phyloP scores from a whole-genome alignment of 2,329 filamentous ascomycete genomes.

The Chalaropsis thielavioides region DNA sequence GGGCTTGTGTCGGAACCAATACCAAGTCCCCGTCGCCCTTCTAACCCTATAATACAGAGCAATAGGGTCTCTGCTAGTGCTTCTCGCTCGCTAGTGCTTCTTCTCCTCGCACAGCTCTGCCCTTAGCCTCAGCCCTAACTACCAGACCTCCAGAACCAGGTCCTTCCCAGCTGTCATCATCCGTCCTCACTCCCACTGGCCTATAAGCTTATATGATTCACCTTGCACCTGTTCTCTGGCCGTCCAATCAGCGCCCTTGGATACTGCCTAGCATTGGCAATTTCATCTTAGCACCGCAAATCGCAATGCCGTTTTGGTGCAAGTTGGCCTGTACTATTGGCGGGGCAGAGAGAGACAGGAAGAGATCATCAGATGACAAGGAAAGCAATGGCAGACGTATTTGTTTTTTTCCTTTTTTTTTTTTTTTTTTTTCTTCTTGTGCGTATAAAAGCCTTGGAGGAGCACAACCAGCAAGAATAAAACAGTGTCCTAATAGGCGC shows the following conservation, averaged over 20 bases:
- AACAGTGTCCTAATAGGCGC: not conserved
- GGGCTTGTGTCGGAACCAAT: not conserved
- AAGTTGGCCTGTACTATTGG: not conserved
- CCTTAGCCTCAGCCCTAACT: not conserved
- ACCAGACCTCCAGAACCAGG: not conserved
- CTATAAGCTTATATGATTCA: not conserved
- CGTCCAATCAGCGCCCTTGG: not conserved
- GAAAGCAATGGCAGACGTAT: not conserved
- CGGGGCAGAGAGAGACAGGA: not conserved
- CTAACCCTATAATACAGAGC: not conserved
- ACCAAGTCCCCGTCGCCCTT: not conserved
- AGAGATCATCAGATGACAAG: not conserved
- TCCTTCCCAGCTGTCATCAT: not conserved
- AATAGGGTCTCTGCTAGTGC: not conserved
- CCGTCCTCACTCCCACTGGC: not conserved
- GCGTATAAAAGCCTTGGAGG: not conserved
- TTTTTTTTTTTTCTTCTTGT: not conserved
- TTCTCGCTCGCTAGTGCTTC: not conserved
- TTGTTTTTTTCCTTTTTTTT: not conserved
- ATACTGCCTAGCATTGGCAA: not conserved
- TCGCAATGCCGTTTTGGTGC: not conserved
- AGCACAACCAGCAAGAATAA: not conserved
- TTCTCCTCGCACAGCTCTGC: not conserved
- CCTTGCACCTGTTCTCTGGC: not conserved
- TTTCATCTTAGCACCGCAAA: conserved; percentile 2